These are phyloP conservation scores for Puccinia coronata DNA, from an alignment of 1,284 basidiomycete genomes.

Conservation along the genomic window DNA sequence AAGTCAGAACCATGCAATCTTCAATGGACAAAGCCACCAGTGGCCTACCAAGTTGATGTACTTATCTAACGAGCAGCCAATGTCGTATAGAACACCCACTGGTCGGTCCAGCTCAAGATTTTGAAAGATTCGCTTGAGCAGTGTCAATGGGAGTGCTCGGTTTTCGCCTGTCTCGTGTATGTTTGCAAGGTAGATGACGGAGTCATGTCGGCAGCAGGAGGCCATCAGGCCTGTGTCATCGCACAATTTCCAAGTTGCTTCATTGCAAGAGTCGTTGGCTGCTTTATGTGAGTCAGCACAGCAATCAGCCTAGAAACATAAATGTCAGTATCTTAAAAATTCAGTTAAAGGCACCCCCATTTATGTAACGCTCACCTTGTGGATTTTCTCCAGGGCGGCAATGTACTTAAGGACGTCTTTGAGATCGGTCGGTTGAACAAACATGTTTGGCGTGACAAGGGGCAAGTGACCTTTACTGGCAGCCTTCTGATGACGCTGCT, in stretches of 20 bases:
- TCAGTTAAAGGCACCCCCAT: too few species aligned
- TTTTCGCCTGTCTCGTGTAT: background rate
- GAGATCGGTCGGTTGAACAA: background rate
- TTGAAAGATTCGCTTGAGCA: background rate
- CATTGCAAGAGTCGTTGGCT: slow-evolving; percentile 5
- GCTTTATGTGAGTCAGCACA: background rate
- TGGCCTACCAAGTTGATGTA: background rate
- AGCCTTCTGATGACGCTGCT: slow-evolving; percentile 4
- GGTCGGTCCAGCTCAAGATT: background rate
- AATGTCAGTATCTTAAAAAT: too few species aligned
- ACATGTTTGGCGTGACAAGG: background rate
- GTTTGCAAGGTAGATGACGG: background rate
- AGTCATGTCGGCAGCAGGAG: background rate
- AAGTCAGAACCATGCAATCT: too few species aligned
- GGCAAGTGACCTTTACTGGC: background rate
- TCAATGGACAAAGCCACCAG: too few species aligned
- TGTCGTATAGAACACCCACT: too few species aligned
- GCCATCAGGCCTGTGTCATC: background rate
- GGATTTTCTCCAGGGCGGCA: background rate
- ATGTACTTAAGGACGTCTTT: background rate
- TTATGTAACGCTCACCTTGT: slow-evolving; percentile 5
- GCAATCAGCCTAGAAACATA: background rate
- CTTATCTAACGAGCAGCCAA: background rate
- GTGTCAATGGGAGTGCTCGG: background rate
- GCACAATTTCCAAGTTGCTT: background rate